Evolutionary conservation across 495 filamentous ascomycete genomes (phyloP).

Genomic region (Penicillium lividum): DNA sequence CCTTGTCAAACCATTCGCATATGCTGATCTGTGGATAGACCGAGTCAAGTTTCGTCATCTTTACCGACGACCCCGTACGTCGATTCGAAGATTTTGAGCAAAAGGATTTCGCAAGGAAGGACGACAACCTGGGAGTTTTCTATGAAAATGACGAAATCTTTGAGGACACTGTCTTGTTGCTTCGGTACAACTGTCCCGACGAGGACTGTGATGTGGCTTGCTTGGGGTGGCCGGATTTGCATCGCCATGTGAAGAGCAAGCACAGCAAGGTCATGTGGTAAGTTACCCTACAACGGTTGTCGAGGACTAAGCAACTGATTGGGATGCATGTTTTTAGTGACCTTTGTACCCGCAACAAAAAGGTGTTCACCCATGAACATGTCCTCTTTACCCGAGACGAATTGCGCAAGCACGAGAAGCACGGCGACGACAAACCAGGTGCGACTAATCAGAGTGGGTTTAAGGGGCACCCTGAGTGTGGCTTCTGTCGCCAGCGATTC

Average conservation of each 20-base stretch:
- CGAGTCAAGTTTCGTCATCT: slow-evolving; percentile 80
- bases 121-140: slow-evolving; percentile 83
- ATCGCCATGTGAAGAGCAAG: slow-evolving; percentile 79
- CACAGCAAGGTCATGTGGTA: slow-evolving; percentile 91
- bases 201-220: slow-evolving; percentile 83
- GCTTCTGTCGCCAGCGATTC: slow-evolving; percentile 87
- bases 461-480: slow-evolving; percentile 92
- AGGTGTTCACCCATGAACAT: slow-evolving; percentile 98
- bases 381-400: slow-evolving; percentile 84
- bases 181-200: slow-evolving; percentile 97
- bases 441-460: slow-evolving; percentile 93
- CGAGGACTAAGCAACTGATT: slow-evolving; percentile 1
- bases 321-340: slow-evolving; percentile 49
- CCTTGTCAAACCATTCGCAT: slow-evolving; percentile 1
- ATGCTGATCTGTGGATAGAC: slow-evolving; percentile 50
- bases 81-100: slow-evolving; percentile 78
- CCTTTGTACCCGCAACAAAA: slow-evolving; percentile 91
- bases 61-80: slow-evolving; percentile 80
- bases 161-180: slow-evolving; percentile 79
- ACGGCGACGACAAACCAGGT: slow-evolving; percentile 89
- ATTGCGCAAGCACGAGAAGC: slow-evolving; percentile 81
- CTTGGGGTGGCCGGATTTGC: slow-evolving; percentile 88
- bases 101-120: slow-evolving; percentile 68
- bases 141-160: slow-evolving; percentile 86
- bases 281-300: slow-evolving; percentile 22